These are phyloP conservation scores for Fusarium cicatricum DNA, from an alignment of 2,329 filamentous ascomycete genomes.

Conservation along the genomic window DNA sequence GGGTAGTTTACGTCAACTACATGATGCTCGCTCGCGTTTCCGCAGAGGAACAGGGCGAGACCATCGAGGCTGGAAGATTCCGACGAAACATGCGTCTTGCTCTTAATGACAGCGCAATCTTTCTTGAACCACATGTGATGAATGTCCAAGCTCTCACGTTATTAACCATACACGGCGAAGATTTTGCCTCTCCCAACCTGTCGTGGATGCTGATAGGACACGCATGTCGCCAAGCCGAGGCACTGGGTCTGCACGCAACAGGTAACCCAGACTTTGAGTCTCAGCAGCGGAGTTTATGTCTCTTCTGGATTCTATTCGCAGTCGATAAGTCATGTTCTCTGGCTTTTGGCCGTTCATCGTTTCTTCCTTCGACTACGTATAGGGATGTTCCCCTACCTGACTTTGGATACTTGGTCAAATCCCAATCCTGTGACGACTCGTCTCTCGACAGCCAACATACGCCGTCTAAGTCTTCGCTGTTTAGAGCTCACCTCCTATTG, in stretches of 20 bases:
- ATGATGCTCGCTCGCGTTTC: constrained; percentile 3
- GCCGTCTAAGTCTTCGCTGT: accelerated
- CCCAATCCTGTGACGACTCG: not conserved
- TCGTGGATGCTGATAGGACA: constrained; percentile 23
- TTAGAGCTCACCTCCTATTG: not conserved
- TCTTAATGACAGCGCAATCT: constrained; percentile 14
- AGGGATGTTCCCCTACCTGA: not conserved
- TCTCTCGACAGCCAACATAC: accelerated
- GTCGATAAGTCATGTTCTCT: constrained; percentile 18
- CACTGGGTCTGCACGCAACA: not conserved
- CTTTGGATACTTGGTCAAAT: not conserved
- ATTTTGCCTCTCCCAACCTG: constrained; percentile 9
- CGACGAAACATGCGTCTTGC: constrained; percentile 7
- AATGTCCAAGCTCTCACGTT: constrained; percentile 7
- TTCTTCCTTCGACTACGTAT: not conserved
- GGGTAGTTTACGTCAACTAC: constrained; percentile 13
- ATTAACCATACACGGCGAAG: constrained; percentile 8
- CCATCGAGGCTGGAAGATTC: not conserved
- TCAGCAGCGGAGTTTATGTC: not conserved
- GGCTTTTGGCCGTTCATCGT: constrained; percentile 7
- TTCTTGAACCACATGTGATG: constrained; percentile 1
- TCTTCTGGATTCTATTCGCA: constrained; percentile 17
- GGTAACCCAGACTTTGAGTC: not conserved
- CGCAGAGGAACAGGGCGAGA: not conserved
- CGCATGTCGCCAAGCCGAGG: constrained; percentile 15